Evolutionary conservation across 345 rosid species (phyloP).

Genomic region (Ailanthus altissimus): DNA sequence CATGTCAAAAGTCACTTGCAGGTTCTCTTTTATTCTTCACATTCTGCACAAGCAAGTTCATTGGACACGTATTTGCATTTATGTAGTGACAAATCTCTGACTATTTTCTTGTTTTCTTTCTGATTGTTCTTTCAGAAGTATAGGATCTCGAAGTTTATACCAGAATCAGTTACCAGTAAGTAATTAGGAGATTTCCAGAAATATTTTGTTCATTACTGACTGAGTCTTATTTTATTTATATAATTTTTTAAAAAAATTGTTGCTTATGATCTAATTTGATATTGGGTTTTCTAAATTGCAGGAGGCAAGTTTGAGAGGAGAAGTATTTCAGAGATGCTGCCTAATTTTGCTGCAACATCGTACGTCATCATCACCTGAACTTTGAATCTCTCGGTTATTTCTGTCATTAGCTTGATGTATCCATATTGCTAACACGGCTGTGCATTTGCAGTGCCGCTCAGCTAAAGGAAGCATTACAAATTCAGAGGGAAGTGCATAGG

Average conservation of each 20-base stretch:
- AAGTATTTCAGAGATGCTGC: conserved; percentile 52
- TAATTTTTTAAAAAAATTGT: neutral
- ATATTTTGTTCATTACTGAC: neutral
- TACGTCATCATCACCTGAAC: conserved; percentile 28
- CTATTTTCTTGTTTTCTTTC: neutral
- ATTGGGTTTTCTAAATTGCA: conserved; percentile 13
- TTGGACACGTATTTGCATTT: neutral
- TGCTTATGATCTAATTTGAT: neutral
- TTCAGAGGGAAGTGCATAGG: conserved; percentile 47
- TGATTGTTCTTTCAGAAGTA: conserved; percentile 46
- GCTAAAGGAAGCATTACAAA: conserved; percentile 51
- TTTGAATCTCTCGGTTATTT: neutral
- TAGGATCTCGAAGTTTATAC: conserved; percentile 58
- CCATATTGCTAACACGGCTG: neutral
- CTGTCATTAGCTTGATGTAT: too few species aligned
- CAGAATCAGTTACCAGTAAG: conserved; percentile 54
- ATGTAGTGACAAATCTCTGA: neutral
- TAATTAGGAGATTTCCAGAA: neutral
- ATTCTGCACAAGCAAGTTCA: neutral
- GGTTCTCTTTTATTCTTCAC: conserved; percentile 33
- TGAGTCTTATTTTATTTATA: neutral
- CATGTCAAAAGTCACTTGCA: conserved; percentile 80
- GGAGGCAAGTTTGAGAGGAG: conserved; percentile 55
- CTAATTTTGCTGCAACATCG: conserved; percentile 57
- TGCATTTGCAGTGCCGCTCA: conserved; percentile 46